Evolutionary conservation across 2,329 filamentous ascomycete species (phyloP).

Genomic region (Bimuria novae-zelandiae): DNA sequence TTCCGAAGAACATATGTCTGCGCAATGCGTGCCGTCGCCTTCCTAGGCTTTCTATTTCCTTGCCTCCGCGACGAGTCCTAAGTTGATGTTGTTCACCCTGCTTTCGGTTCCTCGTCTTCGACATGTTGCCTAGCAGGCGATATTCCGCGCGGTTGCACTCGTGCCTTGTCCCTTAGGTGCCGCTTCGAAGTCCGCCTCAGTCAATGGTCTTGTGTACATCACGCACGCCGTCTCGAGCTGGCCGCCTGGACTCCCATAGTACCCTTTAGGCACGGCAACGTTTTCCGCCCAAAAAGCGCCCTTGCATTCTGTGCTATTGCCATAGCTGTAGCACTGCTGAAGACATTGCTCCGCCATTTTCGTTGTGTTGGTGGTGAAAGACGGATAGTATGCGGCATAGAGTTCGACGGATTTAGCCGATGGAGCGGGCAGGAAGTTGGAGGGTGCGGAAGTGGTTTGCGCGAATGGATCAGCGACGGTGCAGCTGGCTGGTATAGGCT

Average conservation of each 20-base stretch:
- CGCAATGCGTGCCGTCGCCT: not conserved
- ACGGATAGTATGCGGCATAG: slow-evolving; percentile 42
- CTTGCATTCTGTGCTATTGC: slow-evolving; percentile 41
- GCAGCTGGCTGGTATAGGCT: slow-evolving; percentile 44
- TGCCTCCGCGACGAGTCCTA: not conserved
- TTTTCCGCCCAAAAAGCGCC: slow-evolving; percentile 44
- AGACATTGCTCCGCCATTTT: slow-evolving; percentile 41
- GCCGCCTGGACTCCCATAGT: slow-evolving; percentile 39
- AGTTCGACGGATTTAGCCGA: slow-evolving; percentile 25
- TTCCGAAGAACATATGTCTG: slow-evolving; percentile 12
- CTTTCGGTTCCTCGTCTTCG: not conserved
- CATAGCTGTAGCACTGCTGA: slow-evolving; percentile 50
- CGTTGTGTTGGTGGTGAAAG: slow-evolving; percentile 31
- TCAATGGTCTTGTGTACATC: slow-evolving; percentile 38
- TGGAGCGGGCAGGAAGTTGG: slow-evolving; percentile 31
- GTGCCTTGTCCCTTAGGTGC: slow-evolving; percentile 38
- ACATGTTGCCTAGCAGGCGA: slow-evolving; percentile 38
- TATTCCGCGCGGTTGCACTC: slow-evolving; percentile 36
- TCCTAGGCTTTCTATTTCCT: not conserved
- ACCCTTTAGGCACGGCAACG: slow-evolving; percentile 42
- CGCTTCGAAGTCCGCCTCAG: slow-evolving; percentile 32
- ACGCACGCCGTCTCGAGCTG: slow-evolving; percentile 41
- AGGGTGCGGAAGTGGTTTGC: slow-evolving; percentile 22
- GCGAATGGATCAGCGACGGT: slow-evolving; percentile 33
- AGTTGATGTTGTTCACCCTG: not conserved